Evolutionary conservation across 2,329 filamentous ascomycete species (phyloP).

Genomic region (Periconia sp.): DNA sequence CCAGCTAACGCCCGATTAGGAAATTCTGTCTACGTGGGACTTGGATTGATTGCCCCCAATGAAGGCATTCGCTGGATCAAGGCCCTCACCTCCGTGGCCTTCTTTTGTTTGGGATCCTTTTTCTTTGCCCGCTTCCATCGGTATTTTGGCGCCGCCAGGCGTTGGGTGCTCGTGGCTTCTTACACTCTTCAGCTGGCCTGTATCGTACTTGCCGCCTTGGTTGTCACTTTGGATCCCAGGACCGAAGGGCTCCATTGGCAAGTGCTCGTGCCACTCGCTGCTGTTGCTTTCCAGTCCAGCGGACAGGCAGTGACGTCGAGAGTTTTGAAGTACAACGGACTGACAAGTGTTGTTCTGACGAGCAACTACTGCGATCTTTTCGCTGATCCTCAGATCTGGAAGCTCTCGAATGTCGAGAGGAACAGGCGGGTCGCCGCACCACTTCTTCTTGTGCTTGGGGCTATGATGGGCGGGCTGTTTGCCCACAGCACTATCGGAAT

Average conservation of each 20-base stretch:
- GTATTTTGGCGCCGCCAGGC: slow-evolving; percentile 59
- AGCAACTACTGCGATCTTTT: slow-evolving; percentile 82
- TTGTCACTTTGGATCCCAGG: slow-evolving; percentile 46
- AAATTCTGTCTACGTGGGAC: slow-evolving; percentile 78
- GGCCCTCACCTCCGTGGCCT: slow-evolving; percentile 68
- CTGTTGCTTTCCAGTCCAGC: slow-evolving; percentile 75
- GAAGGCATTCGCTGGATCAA: slow-evolving; percentile 66
- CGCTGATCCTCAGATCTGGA: slow-evolving; percentile 61
- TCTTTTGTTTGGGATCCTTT: slow-evolving; percentile 73
- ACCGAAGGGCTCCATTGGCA: slow-evolving; percentile 47
- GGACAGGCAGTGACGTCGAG: slow-evolving; percentile 77
- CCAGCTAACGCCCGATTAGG: slow-evolving; percentile 38
- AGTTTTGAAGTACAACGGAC: slow-evolving; percentile 66
- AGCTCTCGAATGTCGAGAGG: slow-evolving; percentile 52
- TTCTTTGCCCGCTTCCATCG: slow-evolving; percentile 71
- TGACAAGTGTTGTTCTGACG: slow-evolving; percentile 79
- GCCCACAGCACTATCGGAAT: slow-evolving; percentile 56
- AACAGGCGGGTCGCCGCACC: slow-evolving; percentile 57
- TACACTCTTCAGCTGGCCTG: slow-evolving; percentile 46
- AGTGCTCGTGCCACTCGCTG: slow-evolving; percentile 66
- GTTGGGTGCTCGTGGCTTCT: slow-evolving; percentile 62
- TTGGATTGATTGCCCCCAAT: slow-evolving; percentile 65
- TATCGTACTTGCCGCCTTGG: slow-evolving; percentile 44
- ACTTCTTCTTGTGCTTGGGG: slow-evolving; percentile 55
- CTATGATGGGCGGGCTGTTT: slow-evolving; percentile 57